phyloP scores from a whole-genome alignment of 2,329 filamentous ascomycete genomes.

The Remersonia thermophila region DNA sequence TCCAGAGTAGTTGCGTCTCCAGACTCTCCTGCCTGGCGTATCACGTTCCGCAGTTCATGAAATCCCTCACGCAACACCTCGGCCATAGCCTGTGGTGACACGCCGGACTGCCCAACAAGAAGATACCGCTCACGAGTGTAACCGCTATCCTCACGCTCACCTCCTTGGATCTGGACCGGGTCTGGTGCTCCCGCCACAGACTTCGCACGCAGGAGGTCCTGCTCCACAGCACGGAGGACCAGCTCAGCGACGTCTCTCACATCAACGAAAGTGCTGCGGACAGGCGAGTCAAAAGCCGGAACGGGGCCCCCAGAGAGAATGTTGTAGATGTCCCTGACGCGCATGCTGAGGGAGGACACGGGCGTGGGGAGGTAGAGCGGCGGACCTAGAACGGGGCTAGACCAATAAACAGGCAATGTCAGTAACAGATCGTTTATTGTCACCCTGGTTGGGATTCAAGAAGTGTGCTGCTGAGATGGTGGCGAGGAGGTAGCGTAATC shows the following conservation, averaged over 20 bases:
- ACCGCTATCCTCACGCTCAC: too few species aligned
- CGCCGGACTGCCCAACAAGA: not conserved
- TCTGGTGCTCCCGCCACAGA: too few species aligned
- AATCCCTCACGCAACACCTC: not conserved
- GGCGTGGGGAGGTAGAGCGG: constrained; percentile 11
- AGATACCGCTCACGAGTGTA: not conserved
- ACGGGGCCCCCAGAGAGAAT: constrained; percentile 9
- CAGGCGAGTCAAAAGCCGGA: constrained; percentile 6
- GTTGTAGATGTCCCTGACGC: constrained; percentile 11
- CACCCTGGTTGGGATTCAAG: too few species aligned
- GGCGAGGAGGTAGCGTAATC: too few species aligned
- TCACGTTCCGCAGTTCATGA: not conserved
- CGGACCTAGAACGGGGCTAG: constrained; percentile 10
- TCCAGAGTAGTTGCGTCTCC: too few species aligned
- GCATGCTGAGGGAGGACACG: constrained; percentile 10
- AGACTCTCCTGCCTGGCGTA: not conserved
- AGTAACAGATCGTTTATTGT: not conserved
- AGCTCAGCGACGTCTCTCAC: constrained; percentile 13
- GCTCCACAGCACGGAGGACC: constrained; percentile 4
- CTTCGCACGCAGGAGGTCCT: not conserved
- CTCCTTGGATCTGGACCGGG: not conserved
- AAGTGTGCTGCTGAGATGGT: too few species aligned
- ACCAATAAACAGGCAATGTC: not conserved
- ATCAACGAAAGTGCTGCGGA: constrained; percentile 12
- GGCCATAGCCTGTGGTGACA: constrained; percentile 1